Evolutionary conservation across 768 basidiomycete genomes (phyloP).

Genomic region (Neoboletus brunneissimus): DNA sequence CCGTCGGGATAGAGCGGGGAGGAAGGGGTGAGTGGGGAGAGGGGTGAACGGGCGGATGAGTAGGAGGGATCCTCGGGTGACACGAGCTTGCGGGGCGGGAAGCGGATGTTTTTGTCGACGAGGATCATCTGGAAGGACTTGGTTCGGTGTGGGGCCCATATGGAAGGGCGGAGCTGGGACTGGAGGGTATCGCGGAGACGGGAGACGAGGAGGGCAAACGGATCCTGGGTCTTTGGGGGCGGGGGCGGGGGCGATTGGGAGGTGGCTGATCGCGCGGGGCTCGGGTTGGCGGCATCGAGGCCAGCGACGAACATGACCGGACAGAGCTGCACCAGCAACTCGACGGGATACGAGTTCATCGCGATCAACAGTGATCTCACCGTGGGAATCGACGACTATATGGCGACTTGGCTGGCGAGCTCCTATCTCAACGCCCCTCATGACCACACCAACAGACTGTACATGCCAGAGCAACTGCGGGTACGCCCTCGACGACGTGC

Average conservation of each 20-base stretch:
- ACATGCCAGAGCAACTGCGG: slow-evolving; percentile 30
- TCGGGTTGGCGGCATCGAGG: slow-evolving; percentile 32
- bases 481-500: slow-evolving; percentile 12
- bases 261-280: neutral
- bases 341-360: slow-evolving; percentile 93
- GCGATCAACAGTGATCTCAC: neutral
- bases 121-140: slow-evolving; percentile 80
- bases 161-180: slow-evolving; percentile 56
- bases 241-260: slow-evolving; percentile 5
- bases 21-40: slow-evolving; percentile 86
- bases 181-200: slow-evolving; percentile 71
- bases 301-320: slow-evolving; percentile 97
- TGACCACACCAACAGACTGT: slow-evolving; percentile 23
- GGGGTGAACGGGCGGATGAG: slow-evolving; percentile 72
- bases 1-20: slow-evolving; percentile 95
- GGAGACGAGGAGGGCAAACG: slow-evolving; percentile 55
- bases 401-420: neutral
- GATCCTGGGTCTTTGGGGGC: slow-evolving; percentile 45
- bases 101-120: slow-evolving; percentile 79
- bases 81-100: slow-evolving; percentile 82
- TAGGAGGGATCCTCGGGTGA: slow-evolving; percentile 56
- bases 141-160: slow-evolving; percentile 71
- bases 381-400: neutral
- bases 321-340: slow-evolving; percentile 82
- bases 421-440: neutral